Conservation (phyloP, 371 early-diverging fungal genomes). For the Synchytrium microbalum region DNA sequence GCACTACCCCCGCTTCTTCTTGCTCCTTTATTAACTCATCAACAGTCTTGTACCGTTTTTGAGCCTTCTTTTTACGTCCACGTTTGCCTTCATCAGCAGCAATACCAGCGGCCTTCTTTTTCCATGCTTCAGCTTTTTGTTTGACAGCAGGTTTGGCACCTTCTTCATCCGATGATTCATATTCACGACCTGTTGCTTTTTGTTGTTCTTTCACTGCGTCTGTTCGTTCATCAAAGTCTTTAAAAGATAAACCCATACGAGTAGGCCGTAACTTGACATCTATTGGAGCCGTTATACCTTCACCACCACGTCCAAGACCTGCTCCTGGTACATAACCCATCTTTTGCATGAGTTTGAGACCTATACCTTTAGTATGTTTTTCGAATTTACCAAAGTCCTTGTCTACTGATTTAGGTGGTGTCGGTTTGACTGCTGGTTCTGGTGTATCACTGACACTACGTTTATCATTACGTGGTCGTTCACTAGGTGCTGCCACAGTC, state of each 20-base stretch:
- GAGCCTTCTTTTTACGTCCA: constrained; percentile 34
- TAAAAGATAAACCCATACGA: constrained; percentile 72
- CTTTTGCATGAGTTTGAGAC: constrained; percentile 69
- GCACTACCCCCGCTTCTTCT: constrained; percentile 22
- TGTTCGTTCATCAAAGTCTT: constrained; percentile 60
- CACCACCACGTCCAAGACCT: constrained; percentile 70
- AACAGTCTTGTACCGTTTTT: constrained; percentile 64
- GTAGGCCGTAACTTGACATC: constrained; percentile 74
- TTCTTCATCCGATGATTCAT: constrained; percentile 24
- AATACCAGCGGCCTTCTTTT: constrained; percentile 23
- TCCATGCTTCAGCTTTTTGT: constrained; percentile 46
- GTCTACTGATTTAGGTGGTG: constrained; percentile 22
- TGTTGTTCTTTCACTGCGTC: constrained; percentile 31
- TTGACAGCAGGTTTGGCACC: constrained; percentile 15
- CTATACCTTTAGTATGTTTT: constrained; percentile 60
- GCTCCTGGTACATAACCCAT: constrained; percentile 81
- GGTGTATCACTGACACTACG: too few relatives aligned
- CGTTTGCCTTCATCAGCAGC: constrained; percentile 13
- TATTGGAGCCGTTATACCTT: constrained; percentile 82
- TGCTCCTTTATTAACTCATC: constrained; percentile 50
- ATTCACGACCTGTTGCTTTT: constrained; percentile 9
- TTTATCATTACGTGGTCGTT: background rate
- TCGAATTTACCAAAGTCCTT: constrained; percentile 76
- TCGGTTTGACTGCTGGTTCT: too few relatives aligned
- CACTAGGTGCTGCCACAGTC: background rate